phyloP scores from a whole-genome alignment of 805 yeast genomes.

The Metschnikowia lochheadii region DNA sequence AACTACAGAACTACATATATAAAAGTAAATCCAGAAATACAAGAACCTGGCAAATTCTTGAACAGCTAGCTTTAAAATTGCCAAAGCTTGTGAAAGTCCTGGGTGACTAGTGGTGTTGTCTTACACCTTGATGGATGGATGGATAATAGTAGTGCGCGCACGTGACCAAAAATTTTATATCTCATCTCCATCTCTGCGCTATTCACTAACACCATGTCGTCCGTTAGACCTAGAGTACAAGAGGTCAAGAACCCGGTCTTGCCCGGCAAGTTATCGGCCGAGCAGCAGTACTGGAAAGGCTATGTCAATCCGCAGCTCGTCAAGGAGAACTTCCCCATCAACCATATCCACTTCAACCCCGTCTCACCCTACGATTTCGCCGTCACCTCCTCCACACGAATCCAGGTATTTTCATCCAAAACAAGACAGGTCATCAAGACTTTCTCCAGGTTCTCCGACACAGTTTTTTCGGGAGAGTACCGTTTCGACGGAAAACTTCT shows the following conservation, averaged over 20 bases:
- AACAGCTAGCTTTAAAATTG: background rate
- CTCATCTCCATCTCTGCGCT: constrained; percentile 5
- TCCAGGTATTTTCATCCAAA: constrained; percentile 89
- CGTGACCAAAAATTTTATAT: constrained; percentile 12
- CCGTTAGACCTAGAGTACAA: constrained; percentile 59
- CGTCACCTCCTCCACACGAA: constrained; percentile 83
- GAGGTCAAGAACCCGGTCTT: constrained; percentile 69
- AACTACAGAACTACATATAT: too few relatives aligned
- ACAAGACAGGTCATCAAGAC: constrained; percentile 89
- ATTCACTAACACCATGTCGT: constrained; percentile 54
- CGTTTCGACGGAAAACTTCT: constrained; percentile 86
- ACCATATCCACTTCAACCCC: constrained; percentile 85
- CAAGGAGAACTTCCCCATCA: constrained; percentile 89
- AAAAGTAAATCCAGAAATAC: too few relatives aligned
- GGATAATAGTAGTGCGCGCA: constrained; percentile 1
- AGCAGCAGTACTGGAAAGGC: constrained; percentile 90
- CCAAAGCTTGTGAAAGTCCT: background rate
- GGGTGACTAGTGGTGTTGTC: background rate
- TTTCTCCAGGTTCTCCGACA: constrained; percentile 81
- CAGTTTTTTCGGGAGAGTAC: constrained; percentile 88
- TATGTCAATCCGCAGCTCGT: constrained; percentile 80
- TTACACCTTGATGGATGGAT: background rate
- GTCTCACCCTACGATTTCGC: constrained; percentile 87
- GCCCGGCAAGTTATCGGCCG: constrained; percentile 85
- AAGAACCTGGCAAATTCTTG: too few relatives aligned